These are phyloP conservation scores for Naganishia albida DNA, from an alignment of 1,284 basidiomycete species.

Conservation along the genomic window DNA sequence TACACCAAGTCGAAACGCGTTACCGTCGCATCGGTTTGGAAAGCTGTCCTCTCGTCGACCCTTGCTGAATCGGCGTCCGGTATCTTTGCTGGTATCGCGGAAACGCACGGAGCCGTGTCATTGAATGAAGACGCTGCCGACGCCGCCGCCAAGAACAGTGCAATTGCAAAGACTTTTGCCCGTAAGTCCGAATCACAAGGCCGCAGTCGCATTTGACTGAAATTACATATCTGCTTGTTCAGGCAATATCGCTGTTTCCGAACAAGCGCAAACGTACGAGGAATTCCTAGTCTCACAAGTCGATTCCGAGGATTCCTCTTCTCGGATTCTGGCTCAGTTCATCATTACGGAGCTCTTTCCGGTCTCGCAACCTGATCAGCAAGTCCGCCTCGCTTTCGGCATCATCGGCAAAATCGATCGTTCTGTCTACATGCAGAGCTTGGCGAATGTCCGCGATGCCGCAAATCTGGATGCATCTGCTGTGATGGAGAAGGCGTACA, in stretches of 20 bases:
- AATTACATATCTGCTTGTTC: background rate
- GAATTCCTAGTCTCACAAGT: constrained; percentile 59
- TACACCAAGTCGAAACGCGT: constrained; percentile 60
- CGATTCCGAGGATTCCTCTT: constrained; percentile 58
- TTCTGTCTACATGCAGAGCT: constrained; percentile 26
- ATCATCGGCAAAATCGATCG: constrained; percentile 44
- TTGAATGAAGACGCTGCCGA: constrained; percentile 4
- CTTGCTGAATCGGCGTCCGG: background rate
- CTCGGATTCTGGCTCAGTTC: constrained; percentile 63
- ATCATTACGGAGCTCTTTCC: constrained; percentile 62
- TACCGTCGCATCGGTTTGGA: constrained; percentile 31
- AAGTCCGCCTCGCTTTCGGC: constrained; percentile 60
- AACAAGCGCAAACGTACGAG: constrained; percentile 62
- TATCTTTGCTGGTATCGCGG: constrained; percentile 14
- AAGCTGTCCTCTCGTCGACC: constrained; percentile 16
- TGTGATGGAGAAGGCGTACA: constrained; percentile 27
- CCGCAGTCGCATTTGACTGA: no score
- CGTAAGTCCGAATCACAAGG: no score
- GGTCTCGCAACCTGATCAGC: constrained; percentile 61
- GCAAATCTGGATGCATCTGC: background rate
- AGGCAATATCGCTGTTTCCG: constrained; percentile 43
- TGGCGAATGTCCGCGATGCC: constrained; percentile 20
- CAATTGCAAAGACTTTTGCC: constrained; percentile 63
- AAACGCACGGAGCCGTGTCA: constrained; percentile 24
- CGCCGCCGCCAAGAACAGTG: constrained; percentile 58